A percentile compares a stretch with the other conserved stretches of the same genome.
Conservation (phyloP, 1,284 basidiomycete genomes). For the Microbotryum scabiosae region DNA sequence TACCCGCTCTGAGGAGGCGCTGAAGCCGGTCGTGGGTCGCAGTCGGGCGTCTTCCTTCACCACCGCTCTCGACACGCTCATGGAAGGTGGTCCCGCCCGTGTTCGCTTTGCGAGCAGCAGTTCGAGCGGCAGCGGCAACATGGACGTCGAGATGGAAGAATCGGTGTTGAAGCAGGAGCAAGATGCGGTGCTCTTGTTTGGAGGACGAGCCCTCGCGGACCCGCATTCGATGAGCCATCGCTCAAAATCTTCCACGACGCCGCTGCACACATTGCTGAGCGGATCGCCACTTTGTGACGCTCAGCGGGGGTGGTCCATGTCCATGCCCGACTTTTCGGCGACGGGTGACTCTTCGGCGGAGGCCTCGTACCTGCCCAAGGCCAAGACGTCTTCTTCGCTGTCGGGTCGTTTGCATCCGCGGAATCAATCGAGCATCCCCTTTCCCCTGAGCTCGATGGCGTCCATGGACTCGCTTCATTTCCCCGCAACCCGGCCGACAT, state of each 20-base stretch:
- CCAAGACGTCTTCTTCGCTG: neutral
- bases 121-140: constrained; percentile 6
- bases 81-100: constrained; percentile 21
- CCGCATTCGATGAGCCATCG: constrained; percentile 8
- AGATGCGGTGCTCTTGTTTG: constrained; percentile 17
- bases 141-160: constrained; percentile 1
- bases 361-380: neutral
- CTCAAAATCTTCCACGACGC: neutral
- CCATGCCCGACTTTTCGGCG: constrained; percentile 19
- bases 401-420: neutral
- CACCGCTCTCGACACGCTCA: constrained; percentile 24
- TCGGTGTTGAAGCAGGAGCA: constrained; percentile 14
- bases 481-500: neutral
- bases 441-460: constrained; percentile 3
- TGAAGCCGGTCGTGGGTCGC: neutral
- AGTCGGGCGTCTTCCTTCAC: constrained; percentile 8
- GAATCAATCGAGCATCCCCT: neutral
- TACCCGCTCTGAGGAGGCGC: constrained; percentile 2
- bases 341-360: neutral
- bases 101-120: constrained; percentile 23
- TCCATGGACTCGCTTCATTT: constrained; percentile 5
- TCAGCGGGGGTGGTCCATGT: constrained; percentile 5
- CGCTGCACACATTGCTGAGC: neutral
- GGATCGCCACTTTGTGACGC: neutral
- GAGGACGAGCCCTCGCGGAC: neutral